Evolutionary conservation across 495 filamentous ascomycete genomes (phyloP).

Genomic region (Lophium mytilinum): DNA sequence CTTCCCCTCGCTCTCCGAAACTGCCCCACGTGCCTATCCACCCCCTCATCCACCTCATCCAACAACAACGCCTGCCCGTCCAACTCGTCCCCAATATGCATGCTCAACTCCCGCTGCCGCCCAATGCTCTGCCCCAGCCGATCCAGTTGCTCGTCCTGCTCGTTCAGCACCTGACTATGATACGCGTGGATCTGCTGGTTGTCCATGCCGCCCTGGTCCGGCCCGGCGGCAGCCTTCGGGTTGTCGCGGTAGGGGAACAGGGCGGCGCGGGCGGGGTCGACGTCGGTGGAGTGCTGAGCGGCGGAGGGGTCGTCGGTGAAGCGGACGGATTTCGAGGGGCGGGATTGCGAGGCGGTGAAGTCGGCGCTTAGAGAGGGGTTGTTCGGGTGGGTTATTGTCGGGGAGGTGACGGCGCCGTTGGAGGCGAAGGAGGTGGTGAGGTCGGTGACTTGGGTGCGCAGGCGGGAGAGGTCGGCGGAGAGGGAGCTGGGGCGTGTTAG

Average conservation of each 20-base stretch:
- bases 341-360: constrained; percentile 54
- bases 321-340: constrained; percentile 67
- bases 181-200: constrained; percentile 86
- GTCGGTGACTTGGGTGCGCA: constrained; percentile 48
- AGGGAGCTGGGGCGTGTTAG: constrained; percentile 13
- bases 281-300: constrained; percentile 32
- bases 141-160: constrained; percentile 94
- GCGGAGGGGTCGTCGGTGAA: constrained; percentile 62
- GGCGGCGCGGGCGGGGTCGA: constrained; percentile 45
- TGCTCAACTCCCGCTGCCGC: constrained; percentile 86
- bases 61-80: constrained; percentile 82
- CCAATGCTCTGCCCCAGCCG: constrained; percentile 73
- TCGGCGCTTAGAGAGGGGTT: constrained; percentile 56
- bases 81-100: constrained; percentile 93
- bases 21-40: constrained; percentile 70
- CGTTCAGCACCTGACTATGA: constrained; percentile 65
- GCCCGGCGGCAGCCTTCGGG: constrained; percentile 32
- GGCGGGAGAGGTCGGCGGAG: constrained; percentile 28
- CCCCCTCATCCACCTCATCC: constrained; percentile 75
- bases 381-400: constrained; percentile 54
- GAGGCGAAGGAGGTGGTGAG: constrained; percentile 49
- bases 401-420: constrained; percentile 33
- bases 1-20: constrained; percentile 65
- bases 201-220: constrained; percentile 57
- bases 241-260: constrained; percentile 65